These are phyloP conservation scores for Morella rubra DNA, from an alignment of 306 rosid species.

Conservation along the genomic window DNA sequence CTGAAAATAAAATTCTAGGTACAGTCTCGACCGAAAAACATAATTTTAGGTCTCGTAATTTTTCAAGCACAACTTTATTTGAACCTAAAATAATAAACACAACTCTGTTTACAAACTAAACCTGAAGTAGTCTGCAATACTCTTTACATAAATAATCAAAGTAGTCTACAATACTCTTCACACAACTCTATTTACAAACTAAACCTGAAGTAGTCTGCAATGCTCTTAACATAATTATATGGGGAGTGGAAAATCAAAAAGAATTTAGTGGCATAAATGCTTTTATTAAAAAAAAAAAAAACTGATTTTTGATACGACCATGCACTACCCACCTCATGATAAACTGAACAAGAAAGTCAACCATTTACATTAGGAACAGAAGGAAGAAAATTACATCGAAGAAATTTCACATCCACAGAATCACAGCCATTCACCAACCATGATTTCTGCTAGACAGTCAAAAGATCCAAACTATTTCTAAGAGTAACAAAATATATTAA, in stretches of 20 bases:
- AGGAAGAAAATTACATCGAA: background rate
- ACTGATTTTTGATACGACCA: background rate
- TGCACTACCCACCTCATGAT: background rate
- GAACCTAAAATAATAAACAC: background rate
- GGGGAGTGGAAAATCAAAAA: no score
- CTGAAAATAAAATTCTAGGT: background rate
- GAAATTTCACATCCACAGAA: background rate
- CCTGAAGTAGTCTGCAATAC: no score
- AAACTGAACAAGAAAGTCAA: background rate
- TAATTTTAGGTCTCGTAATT: background rate
- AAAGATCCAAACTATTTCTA: background rate
- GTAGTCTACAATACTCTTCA: no score
- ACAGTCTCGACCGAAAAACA: background rate
- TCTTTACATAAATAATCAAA: no score
- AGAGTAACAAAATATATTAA: no score
- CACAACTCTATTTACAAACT: no score
- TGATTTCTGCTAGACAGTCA: background rate
- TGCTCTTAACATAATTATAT: no score
- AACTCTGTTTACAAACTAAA: background rate
- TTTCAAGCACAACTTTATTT: no score
- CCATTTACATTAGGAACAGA: background rate
- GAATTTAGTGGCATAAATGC: background rate
- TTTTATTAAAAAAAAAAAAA: no score
- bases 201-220: no score
- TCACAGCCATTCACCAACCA: background rate